Evolutionary conservation across 2,329 filamentous ascomycete genomes (phyloP), one percentile per base, ranked within the genome.

Genomic region (Pseudogymnoascus sp.): DNA sequence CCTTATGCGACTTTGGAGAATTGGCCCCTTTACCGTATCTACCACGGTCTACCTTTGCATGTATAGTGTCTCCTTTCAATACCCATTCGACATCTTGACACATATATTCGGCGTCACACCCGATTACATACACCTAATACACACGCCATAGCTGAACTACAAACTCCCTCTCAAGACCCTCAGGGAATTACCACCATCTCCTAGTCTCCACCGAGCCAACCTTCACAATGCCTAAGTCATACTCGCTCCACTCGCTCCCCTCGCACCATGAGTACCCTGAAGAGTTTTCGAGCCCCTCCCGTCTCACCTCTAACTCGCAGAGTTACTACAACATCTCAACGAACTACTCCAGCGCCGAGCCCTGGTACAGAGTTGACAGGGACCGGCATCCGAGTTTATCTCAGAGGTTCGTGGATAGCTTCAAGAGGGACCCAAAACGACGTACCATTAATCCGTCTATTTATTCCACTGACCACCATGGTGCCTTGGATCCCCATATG

Each of bases 401-500:
- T 42, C 12, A 42, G 40, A 14, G 40, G 40, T 11, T 42, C 40
- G 40, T 42, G 40, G 66, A 71, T 23, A 70, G 68, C 53, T 73
- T 73, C 62, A 68, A 68, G 63, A 65, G 71, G 18, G 69, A 71
- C 64, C 70, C 69, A 4, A 66, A 64, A 14, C 86, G 84, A 59
- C 40, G 40, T 11, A 3, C 40, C 8, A 21, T 21, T 12, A 42
- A 21, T 18, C 7, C 1, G 16, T 8, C 16, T 42, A 42, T 21
- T 42, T 21, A 21, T 42, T 42, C 16, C 40, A 21, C 7, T 21
- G n/a, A 21, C 16, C 16, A 21, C n/a, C 2, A 42, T n/a, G 86
- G 84, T 59, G 77, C 76, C 23, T 86, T 83, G 71, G 81, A 90
- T 72, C 77, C 90, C 67, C 88, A 92, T 72, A 74, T 73, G 62